A percentile compares a stretch with the other conserved stretches of the same genome.
phyloP scores from a whole-genome alignment of 257 asterid genomes.

The Cordia subcordata region DNA sequence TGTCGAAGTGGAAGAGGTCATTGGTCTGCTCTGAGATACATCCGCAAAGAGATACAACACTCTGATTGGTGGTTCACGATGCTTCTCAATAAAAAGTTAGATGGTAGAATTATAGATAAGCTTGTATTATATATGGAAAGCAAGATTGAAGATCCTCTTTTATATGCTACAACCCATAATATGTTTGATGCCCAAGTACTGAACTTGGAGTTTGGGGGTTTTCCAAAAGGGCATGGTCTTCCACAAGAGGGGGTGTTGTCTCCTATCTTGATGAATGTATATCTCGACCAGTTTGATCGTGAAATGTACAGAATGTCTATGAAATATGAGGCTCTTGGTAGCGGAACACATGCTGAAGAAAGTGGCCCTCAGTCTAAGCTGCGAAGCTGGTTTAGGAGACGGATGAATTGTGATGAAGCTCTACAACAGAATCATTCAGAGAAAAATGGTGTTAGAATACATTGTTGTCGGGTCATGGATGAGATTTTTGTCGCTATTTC shows the following conservation, averaged over 20 bases:
- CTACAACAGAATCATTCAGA: slow-evolving; percentile 21
- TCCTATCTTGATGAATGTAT: slow-evolving; percentile 78
- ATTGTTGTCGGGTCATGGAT: slow-evolving; percentile 89
- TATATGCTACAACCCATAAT: slow-evolving; percentile 34
- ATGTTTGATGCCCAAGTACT: slow-evolving; percentile 67
- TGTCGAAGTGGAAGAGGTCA: slow-evolving; percentile 78
- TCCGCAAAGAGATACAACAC: slow-evolving; percentile 58
- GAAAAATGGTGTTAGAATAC: slow-evolving; percentile 46
- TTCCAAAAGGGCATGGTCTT: slow-evolving; percentile 93
- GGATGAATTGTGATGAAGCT: slow-evolving; percentile 36
- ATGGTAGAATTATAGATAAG: slow-evolving; percentile 40
- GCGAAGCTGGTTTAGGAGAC: slow-evolving; percentile 93
- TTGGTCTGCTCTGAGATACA: slow-evolving; percentile 75
- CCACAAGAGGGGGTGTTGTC: slow-evolving; percentile 97
- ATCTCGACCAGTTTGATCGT: slow-evolving; percentile 78
- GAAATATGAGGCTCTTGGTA: slow-evolving; percentile 63
- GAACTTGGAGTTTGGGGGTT: slow-evolving; percentile 81
- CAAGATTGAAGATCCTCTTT: slow-evolving; percentile 57
- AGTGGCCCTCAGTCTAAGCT: slow-evolving; percentile 43
- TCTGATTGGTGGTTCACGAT: slow-evolving; percentile 87
- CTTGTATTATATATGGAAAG: slow-evolving; percentile 58
- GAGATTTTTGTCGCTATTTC: slow-evolving; percentile 72
- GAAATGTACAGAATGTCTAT: slow-evolving; percentile 71
- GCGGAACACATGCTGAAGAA: slow-evolving; percentile 29
- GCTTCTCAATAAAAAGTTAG: slow-evolving; percentile 45